Evolutionary conservation across 2,329 filamentous ascomycete species (phyloP), one percentile per base, ranked within the genome.

Genomic region (Moelleriella libera): DNA sequence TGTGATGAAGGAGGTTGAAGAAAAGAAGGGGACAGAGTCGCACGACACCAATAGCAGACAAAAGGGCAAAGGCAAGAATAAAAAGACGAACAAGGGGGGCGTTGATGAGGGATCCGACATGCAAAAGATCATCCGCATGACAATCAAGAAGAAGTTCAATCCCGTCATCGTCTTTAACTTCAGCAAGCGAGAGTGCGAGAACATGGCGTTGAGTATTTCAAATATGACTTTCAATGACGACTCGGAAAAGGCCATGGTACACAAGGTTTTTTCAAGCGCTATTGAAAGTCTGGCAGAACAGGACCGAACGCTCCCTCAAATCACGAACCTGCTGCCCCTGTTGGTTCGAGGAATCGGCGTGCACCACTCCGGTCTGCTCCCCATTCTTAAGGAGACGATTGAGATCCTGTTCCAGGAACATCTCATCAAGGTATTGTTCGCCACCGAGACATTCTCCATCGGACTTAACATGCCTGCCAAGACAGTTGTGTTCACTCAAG

Each of bases 151-250:
- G 70, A 92, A 85, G 61, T 94, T 92, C 68, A 96, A 98, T 59
- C 92, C 92, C 0, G 92, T 97, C 57, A 98, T 98, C 61, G 88
- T 98, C 40, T 98, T 98, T 77, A 97, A 90, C 66, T 98, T 98
- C 70, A 96, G 89, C 74, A 98, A 98, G 71, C 78, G 90, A 54
- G 90, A 97, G 58, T 96, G 90, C 62, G 92, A 98, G 68, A 81
- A 82, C 52, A 82, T 92, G 64, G 92, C 92, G 2, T 71, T 98
- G 44, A 79, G 88, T 55, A 89, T 96, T 69, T 90, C 82, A 46
- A 78, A 80, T 51, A 77, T 97, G 59, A 82, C 86, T 44, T 96
- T 98, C 76, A 98, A 98, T 68, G 88, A 95, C 54, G 88, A 95
- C 28, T 89, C 87, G 0, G 92, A 98, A 66, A 94, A 95, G 64